Base-by-base conservation (phyloP, 768 basidiomycete species). In the Pulveroboletus ravenelii region DNA sequence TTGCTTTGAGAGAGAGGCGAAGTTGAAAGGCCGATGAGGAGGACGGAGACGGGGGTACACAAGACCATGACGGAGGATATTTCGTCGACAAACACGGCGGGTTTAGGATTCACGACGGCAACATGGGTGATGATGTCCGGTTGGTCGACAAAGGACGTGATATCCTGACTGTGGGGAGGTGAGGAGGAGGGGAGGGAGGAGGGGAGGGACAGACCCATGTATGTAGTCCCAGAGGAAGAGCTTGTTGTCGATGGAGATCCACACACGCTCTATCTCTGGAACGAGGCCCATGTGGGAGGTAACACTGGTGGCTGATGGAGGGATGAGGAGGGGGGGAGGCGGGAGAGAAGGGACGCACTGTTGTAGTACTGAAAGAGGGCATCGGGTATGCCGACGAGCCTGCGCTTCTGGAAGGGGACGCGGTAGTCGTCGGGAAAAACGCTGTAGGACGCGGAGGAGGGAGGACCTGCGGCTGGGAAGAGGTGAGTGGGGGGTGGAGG, bases 181-280 rank as follows among this genome's bases (percentile, higher is more conserved):
- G 55, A 57, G 37, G 13, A 48, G 48, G 44, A 23, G 45, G 10
- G 3, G 20, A 3, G 48, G 31, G 29, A 10, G 50, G 37, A 46
- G 20, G 38, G 45, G 12, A 41, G 14, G 23, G 37, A 74, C 87
- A 49, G 58, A 95, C 94, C 93, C 91, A 58, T 95, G 89, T 32
- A 84, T 73, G 66, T 96, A 99, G 68, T 99, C 93, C 96, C 96
- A 98, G 20, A 99, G 73, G 62, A 96, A 90, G 31, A 99, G 75
- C 60, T 91, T 90, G 67, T 93, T 85, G 71, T 97, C 93, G 51
- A 95, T 87, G 10, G 91, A 87, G 56, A 97, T 87, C 93, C 93
- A 99, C 0, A 89, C 93, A 41, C 93, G 81, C 59, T 95, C 92
- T 54, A 98, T 89, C 60, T 94, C 89, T 23, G 93, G 85, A 64